phyloP scores from a whole-genome alignment of 2,329 filamentous ascomycete species.

The Alternaria sp. region DNA sequence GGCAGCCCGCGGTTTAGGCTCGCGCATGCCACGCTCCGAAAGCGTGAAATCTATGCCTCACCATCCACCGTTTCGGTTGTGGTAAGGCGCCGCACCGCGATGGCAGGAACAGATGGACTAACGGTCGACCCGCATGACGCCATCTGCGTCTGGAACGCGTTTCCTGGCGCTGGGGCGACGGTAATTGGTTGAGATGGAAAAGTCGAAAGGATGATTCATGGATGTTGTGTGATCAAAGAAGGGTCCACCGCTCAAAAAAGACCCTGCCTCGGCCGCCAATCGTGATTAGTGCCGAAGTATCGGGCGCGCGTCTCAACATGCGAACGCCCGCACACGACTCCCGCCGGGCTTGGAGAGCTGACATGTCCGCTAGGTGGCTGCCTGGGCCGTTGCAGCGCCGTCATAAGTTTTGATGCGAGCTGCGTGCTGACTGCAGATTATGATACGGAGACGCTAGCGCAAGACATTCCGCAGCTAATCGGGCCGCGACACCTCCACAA shows the following conservation, averaged over 20 bases:
- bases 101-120: constrained; percentile 37
- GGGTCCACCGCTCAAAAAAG: not conserved
- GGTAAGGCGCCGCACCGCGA: constrained; percentile 23
- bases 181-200: not conserved
- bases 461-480: not conserved
- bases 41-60: constrained; percentile 30
- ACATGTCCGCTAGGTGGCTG: not conserved
- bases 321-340: not conserved
- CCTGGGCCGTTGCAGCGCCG: not conserved
- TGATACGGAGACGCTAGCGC: not conserved
- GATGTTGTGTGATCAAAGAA: not conserved
- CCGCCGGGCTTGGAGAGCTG: not conserved
- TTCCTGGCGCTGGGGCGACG: not conserved
- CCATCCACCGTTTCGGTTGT: constrained; percentile 24
- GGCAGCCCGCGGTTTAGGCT: not conserved
- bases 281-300: not conserved
- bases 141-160: constrained; percentile 29
- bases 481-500: not conserved
- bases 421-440: not conserved
- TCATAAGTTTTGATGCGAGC: not conserved
- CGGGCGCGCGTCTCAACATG: not conserved
- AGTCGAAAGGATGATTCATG: not conserved
- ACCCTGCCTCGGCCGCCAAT: not conserved
- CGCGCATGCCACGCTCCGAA: constrained; percentile 16
- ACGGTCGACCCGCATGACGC: constrained; percentile 23